Base-by-base conservation (phyloP, 2,329 filamentous ascomycete species). In the Penicillium olsonii region DNA sequence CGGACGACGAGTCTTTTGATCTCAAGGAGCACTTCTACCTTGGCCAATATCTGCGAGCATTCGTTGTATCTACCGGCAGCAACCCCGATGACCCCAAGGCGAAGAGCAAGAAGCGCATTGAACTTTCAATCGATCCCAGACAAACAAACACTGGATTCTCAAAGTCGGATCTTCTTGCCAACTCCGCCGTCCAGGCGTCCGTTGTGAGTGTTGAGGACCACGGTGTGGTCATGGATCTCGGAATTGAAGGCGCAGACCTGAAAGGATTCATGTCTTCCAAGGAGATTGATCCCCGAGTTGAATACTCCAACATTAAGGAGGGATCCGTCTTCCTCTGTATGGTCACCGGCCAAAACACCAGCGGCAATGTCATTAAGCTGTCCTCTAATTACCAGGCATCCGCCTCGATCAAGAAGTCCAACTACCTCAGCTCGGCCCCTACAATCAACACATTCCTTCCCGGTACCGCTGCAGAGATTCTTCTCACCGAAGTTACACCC, bases 191-290 rank as follows among this genome's bases (percentile, higher is more conserved):
- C 17, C 95, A 97, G 80, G 92, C 91, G 2, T 87, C 91, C 0
- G 86, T 99, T 20, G 74, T 82, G 42, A 99, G 92, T 70, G 87
- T 95, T n/a, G 92, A 99, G 71, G 95, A 99, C 62, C 92, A 96
- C 65, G 94, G 94, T 54, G 81, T 94, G 50, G 83, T 97, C 48
- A 96, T 99, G 90, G 90, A 96, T 60, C 74, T 97, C 31, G 90
- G 90, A 15, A 76, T 97, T 6, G 78, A 84, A 29, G 83, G 84
- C 45, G 74, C 79, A 26, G 80, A 83, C 31, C 69, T 92, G 44
- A 86, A 85, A 52, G 94, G 89, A 2, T 99, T 99, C 73, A 79
- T 99, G 65, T 83, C 90, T 5, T 88, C 87, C 53, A 90, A 87
- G 65, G 91, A 96, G 66, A 75, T 96, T 15, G 88, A 89, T 42